A percentile compares a stretch with the other conserved stretches of the same genome.
These are phyloP conservation scores for Fusarium oligoseptatum DNA, from an alignment of 2,329 filamentous ascomycete species.

Conservation along the genomic window DNA sequence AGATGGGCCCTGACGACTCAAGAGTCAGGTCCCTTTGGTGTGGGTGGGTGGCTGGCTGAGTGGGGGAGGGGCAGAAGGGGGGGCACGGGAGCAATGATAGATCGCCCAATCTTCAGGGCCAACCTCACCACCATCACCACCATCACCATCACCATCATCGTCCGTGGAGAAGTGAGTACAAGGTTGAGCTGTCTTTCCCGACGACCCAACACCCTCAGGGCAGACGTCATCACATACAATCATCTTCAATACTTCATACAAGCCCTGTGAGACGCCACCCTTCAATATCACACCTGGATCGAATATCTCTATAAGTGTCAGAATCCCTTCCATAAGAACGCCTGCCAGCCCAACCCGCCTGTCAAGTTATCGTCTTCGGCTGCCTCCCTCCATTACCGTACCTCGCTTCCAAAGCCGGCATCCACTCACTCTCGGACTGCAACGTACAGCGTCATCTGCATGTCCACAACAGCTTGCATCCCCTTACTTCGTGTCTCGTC, in stretches of 20 bases:
- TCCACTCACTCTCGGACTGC: conserved; percentile 24
- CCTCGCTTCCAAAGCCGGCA: conserved; percentile 17
- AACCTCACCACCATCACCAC: conserved; percentile 2
- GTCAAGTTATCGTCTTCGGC: conserved; percentile 18
- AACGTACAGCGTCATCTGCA: conserved; percentile 9
- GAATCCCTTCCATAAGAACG: conserved; percentile 36
- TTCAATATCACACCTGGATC: conserved; percentile 15
- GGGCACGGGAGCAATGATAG: conserved; percentile 8
- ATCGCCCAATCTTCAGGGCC: background rate
- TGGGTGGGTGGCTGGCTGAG: conserved; percentile 29
- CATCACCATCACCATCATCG: conserved; percentile 17
- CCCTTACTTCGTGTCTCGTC: conserved; percentile 23
- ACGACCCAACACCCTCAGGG: conserved; percentile 19
- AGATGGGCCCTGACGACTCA: conserved; percentile 30
- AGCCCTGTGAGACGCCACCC: conserved; percentile 9
- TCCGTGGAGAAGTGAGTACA: conserved; percentile 5
- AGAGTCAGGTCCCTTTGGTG: conserved; percentile 18
- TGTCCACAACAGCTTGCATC: background rate
- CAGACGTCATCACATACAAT: conserved; percentile 34
- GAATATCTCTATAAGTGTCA: conserved; percentile 38
- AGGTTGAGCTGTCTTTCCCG: conserved; percentile 14
- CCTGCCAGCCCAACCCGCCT: conserved; percentile 24
- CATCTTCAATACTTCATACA: conserved; percentile 38
- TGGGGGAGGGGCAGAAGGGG: conserved; percentile 4
- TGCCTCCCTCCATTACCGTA: conserved; percentile 14